Base-by-base conservation (phyloP, 352 stramenopile genomes). In the Peronospora destructor region DNA sequence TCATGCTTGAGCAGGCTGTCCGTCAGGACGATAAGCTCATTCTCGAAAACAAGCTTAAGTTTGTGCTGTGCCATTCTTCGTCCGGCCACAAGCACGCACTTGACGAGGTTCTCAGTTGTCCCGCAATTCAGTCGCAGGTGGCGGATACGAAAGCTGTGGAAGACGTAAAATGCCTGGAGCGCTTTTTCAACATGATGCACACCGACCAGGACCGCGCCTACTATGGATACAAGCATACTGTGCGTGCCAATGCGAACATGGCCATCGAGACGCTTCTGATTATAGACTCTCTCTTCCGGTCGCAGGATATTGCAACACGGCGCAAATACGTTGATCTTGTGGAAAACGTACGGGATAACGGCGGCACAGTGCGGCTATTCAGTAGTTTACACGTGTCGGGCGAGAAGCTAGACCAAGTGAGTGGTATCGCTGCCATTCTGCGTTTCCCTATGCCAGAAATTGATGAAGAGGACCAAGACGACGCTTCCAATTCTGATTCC, bases 81-180 rank as follows among this genome's bases (percentile, higher is more conserved):
- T 98, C 91, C 17, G 96, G 95, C 17, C 95, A 98, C 73, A 98
- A 98, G 59, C 90, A 98, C 61, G 94, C 96, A 1, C 80, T 99
- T 23, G 94, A 99, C 36, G 94, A 98, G 76, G 84, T 98, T 21
- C 84, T 99, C 43, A 90, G 82, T 12, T 93, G 98, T 53, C 77
- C 89, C 28, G 61, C 70, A 14, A 90, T 99, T 42, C 84, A 95
- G 63, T 82, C 78, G 23, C 84, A 94, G 61, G 85, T 99, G 39
- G 88, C 87, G 1, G 88, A 99, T 56, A 98, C 95, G 16, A 98
- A 98, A 51, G 87, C 89, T 4, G 85, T 87, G 6, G 80, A 89
- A 41, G 90, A 98, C 43, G 88, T 98, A 44, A 90, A 89, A 62
- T 86, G 76, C 14, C 68, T 98, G 21, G 78, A 96, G 39, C 87